Base-by-base conservation (phyloP, 495 filamentous ascomycete species). In the Gamarada debralockiae region DNA sequence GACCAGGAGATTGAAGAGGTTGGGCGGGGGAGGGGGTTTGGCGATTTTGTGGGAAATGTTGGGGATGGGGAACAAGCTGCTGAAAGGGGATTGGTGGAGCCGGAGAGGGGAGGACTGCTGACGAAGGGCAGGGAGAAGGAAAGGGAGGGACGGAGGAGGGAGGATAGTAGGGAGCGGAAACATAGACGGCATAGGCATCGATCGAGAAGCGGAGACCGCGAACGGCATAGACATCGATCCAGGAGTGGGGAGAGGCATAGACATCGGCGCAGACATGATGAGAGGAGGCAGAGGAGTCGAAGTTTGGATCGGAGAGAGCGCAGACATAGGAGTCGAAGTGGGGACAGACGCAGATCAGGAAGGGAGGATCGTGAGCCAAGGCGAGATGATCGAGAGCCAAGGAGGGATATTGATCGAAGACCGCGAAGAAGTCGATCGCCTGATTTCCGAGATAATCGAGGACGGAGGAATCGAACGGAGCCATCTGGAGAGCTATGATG, bases 31-130 rank as follows among this genome's bases (percentile, higher is more conserved):
- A 60, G 37, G 15, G 57, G 55, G 4, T 64, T 64, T 49, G 57
- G 61, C 7, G 57, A 64, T n/a, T 64, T 64, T 37, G 61, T 64
- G 10, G 61, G 57, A 9, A 60, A 58, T 15, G 39, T 61, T 13
- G 23, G 31, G 10, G 50, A n/a, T 8, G 51, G 18, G 12, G 55
- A 53, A n/a, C 5, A 14, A n/a, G 38, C 7, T 24, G 31, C 18
- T 6, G 43, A 43, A 15, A 46, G 13, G 14, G 21, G 10, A 14
- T 10, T 20, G 1, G 45, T 18, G 18, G 46, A 52, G 37, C 25
- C 29, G 8, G 50, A 56, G 21, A 46, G 34, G 18, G 59, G 58
- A 17, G 56, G 62, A 1, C 12, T 59, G 22, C 22, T 57, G 1
- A 47, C 49, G 39, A 59, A 52, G 33, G 56, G 52, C 23, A 21